phyloP scores from a whole-genome alignment of 208 protist genomes.

The Trypanosoma scelopori region DNA sequence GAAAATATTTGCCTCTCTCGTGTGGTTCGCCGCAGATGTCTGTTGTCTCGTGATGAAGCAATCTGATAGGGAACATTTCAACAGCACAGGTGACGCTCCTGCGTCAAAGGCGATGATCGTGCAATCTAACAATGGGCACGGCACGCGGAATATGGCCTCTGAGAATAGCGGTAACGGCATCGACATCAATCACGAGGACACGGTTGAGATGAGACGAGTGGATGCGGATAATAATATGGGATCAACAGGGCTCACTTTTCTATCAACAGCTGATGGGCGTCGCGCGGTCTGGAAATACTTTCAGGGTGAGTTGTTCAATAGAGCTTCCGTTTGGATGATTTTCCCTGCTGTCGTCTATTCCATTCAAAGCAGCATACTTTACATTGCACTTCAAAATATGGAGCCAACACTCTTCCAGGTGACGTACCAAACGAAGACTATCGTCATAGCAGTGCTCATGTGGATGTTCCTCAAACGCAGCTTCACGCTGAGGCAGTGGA shows the following conservation, averaged over 20 bases:
- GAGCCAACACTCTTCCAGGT: constrained; percentile 67
- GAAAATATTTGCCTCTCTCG: constrained; percentile 15
- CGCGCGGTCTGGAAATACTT: neutral
- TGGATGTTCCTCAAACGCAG: constrained; percentile 24
- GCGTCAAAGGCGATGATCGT: too few species aligned
- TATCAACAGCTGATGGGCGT: neutral
- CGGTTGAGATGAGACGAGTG: neutral
- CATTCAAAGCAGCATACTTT: constrained; percentile 53
- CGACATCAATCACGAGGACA: too few species aligned
- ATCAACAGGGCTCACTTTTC: neutral
- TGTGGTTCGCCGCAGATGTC: constrained; percentile 21
- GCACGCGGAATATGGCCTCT: too few species aligned
- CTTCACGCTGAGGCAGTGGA: constrained; percentile 51
- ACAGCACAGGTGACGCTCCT: neutral
- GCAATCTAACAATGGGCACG: neutral
- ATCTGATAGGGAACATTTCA: neutral
- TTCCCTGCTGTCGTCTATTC: constrained; percentile 58
- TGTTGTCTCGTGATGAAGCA: neutral
- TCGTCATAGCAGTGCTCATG: constrained; percentile 55
- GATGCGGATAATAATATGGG: neutral
- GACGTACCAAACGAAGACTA: constrained; percentile 56
- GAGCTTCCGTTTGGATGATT: constrained; percentile 34
- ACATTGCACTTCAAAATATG: constrained; percentile 43
- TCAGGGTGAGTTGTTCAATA: constrained; percentile 11
- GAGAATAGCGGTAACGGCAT: too few species aligned